Evolutionary conservation across 805 yeast genomes (phyloP), one percentile per base, ranked within the genome.

Genomic region (Barnettozyma sucrosica): DNA sequence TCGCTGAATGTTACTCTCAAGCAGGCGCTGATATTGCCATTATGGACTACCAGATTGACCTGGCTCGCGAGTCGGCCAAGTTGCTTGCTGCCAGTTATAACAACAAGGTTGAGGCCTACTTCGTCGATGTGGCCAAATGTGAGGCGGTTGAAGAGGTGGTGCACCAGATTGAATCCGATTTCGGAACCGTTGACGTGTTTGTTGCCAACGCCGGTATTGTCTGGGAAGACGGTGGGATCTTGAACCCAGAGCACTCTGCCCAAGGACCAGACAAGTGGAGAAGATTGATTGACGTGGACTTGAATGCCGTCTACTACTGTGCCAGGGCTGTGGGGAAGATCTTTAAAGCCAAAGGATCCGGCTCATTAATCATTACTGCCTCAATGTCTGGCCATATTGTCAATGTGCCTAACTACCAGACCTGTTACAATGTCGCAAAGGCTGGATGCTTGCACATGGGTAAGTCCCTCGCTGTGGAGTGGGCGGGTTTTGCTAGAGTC

Each of bases 321-420:
- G 32, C 32, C n/a, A 28, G 32, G 14, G 32, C 32, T 6, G 32
- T 28, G 16, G 32, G 32, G 9, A 28, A 11, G 13, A 28, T 11
- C 32, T 28, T 28, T 11, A 28, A 11, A 13, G 5, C 32, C 16
- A 28, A 28, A 60, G 85, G 86, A 16, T 67, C 66, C 50, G 96
- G 96, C 28, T 83, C 95, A 1, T 72, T 89, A 56, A 80, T 89
- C 56, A 75, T 85, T 66, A 89, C 97, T 5, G 89, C 95, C 5
- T 86, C 95, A 34, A 89, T 89, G 86, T 84, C 93, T 25, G 96
- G 86, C 14, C 89, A 83, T 67, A 82, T 89, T 58, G 93, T 80
- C 58, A 89, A 89, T 66, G 79, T 81, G 51, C 97, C 97, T 21
- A 93, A 89, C 66, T 72, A 80, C 62, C 96, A 89, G 69, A 85